phyloP scores from a whole-genome alignment of 1,284 basidiomycete genomes.

The Fistulinella staudtii region DNA sequence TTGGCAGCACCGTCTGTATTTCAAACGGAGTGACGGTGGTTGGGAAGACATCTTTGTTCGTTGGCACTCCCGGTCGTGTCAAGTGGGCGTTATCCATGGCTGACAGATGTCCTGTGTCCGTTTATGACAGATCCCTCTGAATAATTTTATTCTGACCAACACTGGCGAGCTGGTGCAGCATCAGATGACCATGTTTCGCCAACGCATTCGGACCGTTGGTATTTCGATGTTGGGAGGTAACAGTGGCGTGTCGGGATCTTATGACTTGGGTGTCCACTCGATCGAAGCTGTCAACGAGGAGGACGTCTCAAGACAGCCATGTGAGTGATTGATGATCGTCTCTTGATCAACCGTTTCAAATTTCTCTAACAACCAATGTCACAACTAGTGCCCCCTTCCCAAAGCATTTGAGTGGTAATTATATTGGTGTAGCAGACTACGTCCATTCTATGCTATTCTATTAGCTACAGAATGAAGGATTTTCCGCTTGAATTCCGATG shows the following conservation, averaged over 20 bases:
- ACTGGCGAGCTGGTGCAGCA: conserved; percentile 68
- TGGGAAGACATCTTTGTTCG: conserved; percentile 87
- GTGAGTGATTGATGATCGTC: conserved; percentile 35
- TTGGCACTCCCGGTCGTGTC: conserved; percentile 13
- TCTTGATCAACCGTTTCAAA: too few species aligned
- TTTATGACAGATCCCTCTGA: conserved; percentile 65
- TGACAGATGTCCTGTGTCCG: conserved; percentile 4
- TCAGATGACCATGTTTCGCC: conserved; percentile 71
- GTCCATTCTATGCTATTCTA: not conserved
- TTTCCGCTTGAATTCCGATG: conserved; percentile 7
- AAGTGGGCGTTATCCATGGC: too few species aligned
- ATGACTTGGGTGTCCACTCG: conserved; percentile 72
- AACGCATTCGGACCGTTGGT: conserved; percentile 76
- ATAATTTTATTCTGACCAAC: conserved; percentile 81
- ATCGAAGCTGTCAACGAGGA: conserved; percentile 60
- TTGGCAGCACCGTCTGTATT: conserved; percentile 87
- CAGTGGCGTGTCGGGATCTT: conserved; percentile 63
- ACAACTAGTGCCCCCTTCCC: too few species aligned
- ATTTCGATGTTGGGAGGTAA: conserved; percentile 81
- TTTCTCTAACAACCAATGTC: too few species aligned
- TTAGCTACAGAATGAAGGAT: conserved; percentile 3
- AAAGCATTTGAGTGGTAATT: conserved; percentile 24
- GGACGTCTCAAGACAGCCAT: conserved; percentile 40
- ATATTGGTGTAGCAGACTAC: not conserved
- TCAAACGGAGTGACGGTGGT: conserved; percentile 61